Conservation (phyloP, 805 yeast species). For the Yarrowia sp. region DNA sequence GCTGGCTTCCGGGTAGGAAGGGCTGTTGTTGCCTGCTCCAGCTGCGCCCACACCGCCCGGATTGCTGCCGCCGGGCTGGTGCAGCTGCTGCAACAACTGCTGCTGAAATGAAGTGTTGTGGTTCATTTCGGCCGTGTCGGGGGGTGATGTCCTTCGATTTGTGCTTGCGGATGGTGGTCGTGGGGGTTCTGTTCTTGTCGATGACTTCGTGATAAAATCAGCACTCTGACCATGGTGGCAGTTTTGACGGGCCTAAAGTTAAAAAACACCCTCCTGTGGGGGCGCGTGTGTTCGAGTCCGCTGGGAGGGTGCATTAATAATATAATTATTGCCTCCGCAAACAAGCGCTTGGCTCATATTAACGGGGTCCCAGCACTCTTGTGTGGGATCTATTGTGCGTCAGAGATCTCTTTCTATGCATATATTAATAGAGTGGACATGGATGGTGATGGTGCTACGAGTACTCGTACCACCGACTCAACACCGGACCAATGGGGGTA, state of each 20-base stretch:
- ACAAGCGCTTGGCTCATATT: background rate
- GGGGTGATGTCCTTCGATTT: constrained; percentile 4
- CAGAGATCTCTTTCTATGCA: too few species aligned
- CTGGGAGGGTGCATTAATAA: background rate
- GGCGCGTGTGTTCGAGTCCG: constrained; percentile 29
- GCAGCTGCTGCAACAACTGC: constrained; percentile 40
- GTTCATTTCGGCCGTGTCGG: constrained; percentile 31
- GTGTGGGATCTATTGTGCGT: too few species aligned
- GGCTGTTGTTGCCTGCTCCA: constrained; percentile 39
- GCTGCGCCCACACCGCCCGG: constrained; percentile 13
- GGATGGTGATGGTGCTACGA: too few species aligned
- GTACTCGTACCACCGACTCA: too few species aligned
- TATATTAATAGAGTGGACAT: too few species aligned
- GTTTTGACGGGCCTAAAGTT: constrained; percentile 24
- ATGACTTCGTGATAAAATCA: constrained; percentile 34
- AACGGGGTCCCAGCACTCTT: too few species aligned
- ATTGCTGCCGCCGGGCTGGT: constrained; percentile 35
- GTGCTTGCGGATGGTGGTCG: constrained; percentile 14
- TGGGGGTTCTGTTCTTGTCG: constrained; percentile 6
- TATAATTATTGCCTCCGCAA: background rate
- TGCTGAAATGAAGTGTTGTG: constrained; percentile 40
- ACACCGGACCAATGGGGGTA: too few species aligned
- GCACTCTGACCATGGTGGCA: constrained; percentile 36
- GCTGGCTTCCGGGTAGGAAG: constrained; percentile 24
- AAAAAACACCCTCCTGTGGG: background rate